Evolutionary conservation across 1,139 yeast species (phyloP).

Genomic region (Yamadazyma songkhlaensis): DNA sequence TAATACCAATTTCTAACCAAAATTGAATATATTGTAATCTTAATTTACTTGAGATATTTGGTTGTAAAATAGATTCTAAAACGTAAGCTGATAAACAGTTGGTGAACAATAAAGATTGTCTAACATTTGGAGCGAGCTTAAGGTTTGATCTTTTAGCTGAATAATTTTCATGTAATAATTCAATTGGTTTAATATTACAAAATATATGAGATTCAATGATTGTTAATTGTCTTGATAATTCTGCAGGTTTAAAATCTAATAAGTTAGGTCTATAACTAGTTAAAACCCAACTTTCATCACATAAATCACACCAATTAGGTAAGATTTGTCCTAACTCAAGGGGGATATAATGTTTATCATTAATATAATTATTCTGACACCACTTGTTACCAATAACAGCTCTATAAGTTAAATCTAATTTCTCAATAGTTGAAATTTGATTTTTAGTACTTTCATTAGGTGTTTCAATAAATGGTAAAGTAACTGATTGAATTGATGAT

Average conservation of each 20-base stretch:
- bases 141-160: slow-evolving; percentile 60
- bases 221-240: slow-evolving; percentile 82
- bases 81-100: slow-evolving; percentile 82
- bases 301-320: slow-evolving; percentile 36
- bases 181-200: slow-evolving; percentile 65
- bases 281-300: slow-evolving; percentile 47
- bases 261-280: slow-evolving; percentile 51
- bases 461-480: slow-evolving; percentile 41
- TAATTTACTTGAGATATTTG: slow-evolving; percentile 46
- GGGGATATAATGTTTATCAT: slow-evolving; percentile 25
- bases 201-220: slow-evolving; percentile 74
- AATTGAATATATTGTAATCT: slow-evolving; percentile 63
- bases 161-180: slow-evolving; percentile 72
- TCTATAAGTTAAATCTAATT: slow-evolving; percentile 46
- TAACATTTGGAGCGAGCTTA: slow-evolving; percentile 70
- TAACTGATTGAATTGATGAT: slow-evolving; percentile 36
- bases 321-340: slow-evolving; percentile 26
- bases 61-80: slow-evolving; percentile 68
- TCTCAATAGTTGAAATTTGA: slow-evolving; percentile 44
- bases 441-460: slow-evolving; percentile 34
- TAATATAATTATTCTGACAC: slow-evolving; percentile 33
- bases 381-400: slow-evolving; percentile 51
- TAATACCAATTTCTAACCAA: slow-evolving; percentile 83
- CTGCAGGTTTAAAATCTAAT: slow-evolving; percentile 73
- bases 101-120: slow-evolving; percentile 67